Base-by-base conservation (phyloP, 306 rosid genomes). In the Pterocarpus santalinus region DNA sequence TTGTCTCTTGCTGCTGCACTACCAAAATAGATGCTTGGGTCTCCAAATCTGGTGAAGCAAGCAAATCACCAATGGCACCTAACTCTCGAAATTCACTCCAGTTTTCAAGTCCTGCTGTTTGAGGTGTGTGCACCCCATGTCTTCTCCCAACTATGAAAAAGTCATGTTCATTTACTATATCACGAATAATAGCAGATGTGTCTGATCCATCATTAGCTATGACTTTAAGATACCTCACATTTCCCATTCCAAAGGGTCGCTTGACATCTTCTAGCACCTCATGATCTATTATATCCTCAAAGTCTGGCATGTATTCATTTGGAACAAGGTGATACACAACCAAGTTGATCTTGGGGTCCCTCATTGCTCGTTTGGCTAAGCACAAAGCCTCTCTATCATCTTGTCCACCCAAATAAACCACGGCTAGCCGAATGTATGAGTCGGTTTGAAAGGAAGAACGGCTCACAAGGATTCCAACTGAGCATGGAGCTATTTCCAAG, bases 81-180 rank as follows among this genome's bases (percentile, higher is more conserved):
- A 90, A 77, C 75, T 92, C 94, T 2, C 84, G 53, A 67, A 85
- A 89, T 34, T 86, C 97, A 63, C 57, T 87, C 94, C 97, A 92
- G 43, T 82, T 49, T 3, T 72, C 5, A 32, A 90, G 86, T 12
- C 92, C 94, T 3, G 65, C 36, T 6, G 75, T 84, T 32, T 86
- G 94, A 56, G 91, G 88, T 2, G 71, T 83, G 15, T 81, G 51
- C 2, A 38, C 5, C 7, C 62, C 84, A 46, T 84, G 60, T 46
- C 87, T 67, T 71, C 89, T 92, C 55, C 97, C 97, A 61, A 87
- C 89, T 51, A 92, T 53, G 6, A 92, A 81, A 8, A 87, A 75
- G 56, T 90, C 90, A 75, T 82, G 89, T 14, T 82, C 70, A 4
- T 77, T 72, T 3, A 33, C 88, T 17, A 90, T 43, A 7, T 73